These are phyloP conservation scores for Puccinia horiana DNA, from an alignment of 1,284 basidiomycete species.

Conservation along the genomic window DNA sequence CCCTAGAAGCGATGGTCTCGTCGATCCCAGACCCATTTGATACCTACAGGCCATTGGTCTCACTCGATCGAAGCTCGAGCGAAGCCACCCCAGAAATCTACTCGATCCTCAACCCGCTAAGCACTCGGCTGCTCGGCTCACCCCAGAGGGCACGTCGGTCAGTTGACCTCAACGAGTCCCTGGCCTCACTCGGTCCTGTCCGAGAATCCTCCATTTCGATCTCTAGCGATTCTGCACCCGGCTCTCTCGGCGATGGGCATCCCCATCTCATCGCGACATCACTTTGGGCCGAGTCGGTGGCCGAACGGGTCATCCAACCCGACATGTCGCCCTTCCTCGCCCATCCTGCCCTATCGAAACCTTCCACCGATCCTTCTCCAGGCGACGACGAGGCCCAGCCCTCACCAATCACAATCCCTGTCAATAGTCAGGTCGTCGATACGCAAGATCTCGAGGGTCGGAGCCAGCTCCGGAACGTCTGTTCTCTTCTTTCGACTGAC, in stretches of 20 bases:
- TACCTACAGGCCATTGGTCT: slow-evolving; percentile 53
- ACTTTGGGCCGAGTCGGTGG: neutral
- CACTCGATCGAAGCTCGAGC: neutral
- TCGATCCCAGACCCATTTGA: slow-evolving; percentile 60
- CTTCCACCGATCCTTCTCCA: neutral
- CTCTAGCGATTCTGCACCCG: neutral
- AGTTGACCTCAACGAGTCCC: slow-evolving; percentile 16
- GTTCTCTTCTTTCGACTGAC: slow-evolving; percentile 7
- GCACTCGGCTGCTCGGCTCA: slow-evolving; percentile 9
- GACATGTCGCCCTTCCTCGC: neutral
- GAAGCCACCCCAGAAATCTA: slow-evolving; percentile 37
- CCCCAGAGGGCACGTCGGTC: slow-evolving; percentile 1
- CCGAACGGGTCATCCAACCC: neutral
- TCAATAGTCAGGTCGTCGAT: neutral
- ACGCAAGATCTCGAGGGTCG: neutral
- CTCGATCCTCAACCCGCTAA: slow-evolving; percentile 41
- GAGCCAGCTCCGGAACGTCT: neutral
- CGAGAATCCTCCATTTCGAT: neutral
- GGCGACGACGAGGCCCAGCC: neutral
- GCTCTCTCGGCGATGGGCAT: neutral
- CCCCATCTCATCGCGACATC: slow-evolving; percentile 6
- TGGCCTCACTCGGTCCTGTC: neutral
- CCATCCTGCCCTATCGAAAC: neutral
- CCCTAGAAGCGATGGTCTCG: slow-evolving; percentile 59
- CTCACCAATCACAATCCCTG: neutral